Evolutionary conservation across 164 flowering plant species (phyloP).

Genomic region (Kalanchoe fedtschenkoi): DNA sequence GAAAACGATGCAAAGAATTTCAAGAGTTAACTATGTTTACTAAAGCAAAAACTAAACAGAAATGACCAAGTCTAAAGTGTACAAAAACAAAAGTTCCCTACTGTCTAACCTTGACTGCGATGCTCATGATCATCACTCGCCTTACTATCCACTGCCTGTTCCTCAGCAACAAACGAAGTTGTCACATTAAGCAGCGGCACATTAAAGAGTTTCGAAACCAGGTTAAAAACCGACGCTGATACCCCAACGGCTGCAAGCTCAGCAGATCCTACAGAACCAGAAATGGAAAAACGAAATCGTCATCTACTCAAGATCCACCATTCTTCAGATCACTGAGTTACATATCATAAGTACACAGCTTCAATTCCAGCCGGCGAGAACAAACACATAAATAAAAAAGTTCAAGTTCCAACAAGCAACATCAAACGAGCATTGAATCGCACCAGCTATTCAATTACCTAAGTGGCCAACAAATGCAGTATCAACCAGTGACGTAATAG

Average conservation of each 20-base stretch:
- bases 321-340: not conserved
- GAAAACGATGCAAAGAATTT: conserved; percentile 3
- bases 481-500: conserved; percentile 57
- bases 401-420: too few species aligned
- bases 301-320: not conserved
- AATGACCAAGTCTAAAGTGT: not conserved
- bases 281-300: not conserved
- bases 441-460: conserved; percentile 24
- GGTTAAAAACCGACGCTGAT: conserved; percentile 82
- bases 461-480: conserved; percentile 75
- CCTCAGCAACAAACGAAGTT: conserved; percentile 94
- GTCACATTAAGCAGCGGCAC: conserved; percentile 89
- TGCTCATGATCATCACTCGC: conserved; percentile 11
- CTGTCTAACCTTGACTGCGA: conserved; percentile 18
- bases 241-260: conserved; percentile 97
- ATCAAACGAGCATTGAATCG: too few species aligned
- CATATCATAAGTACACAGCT: too few species aligned
- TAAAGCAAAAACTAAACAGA: not conserved
- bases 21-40: not conserved
- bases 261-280: conserved; percentile 49
- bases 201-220: conserved; percentile 84
- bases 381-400: too few species aligned
- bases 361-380: too few species aligned
- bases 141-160: conserved; percentile 43
- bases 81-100: not conserved